Base-by-base conservation (phyloP, 495 filamentous ascomycete genomes). In the Jackrogersella minutella region DNA sequence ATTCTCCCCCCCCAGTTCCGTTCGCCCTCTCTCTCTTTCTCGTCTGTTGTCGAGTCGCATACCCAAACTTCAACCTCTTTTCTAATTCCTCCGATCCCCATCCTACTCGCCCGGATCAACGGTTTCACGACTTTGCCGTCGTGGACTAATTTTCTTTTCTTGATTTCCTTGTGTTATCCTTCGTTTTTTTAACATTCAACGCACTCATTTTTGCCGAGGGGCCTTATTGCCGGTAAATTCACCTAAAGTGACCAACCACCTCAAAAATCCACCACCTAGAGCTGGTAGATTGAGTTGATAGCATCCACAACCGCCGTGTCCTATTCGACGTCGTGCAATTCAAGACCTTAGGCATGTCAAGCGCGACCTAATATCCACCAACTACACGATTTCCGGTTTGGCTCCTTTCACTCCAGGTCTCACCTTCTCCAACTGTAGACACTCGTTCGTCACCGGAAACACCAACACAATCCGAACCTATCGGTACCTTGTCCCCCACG, bases 341-440 rank as follows among this genome's bases (percentile, higher is more conserved):
- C n/a, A 11, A 33, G n/a, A 52, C 31, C 58, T 36, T 19, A 26
- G 51, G 67, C 63, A 59, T 62, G 62, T 70, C 52, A 70, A 70
- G 62, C 57, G 33, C 63, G 54, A 63, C 58, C 47, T 62, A 31
- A 57, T 34, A 60, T 55, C 7, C 56, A 34, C 58, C 43, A 26
- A 51, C 56, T 52, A 58, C 36, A 46, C 51, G 30, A 40, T 62
- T 65, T 58, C 54, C 46, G 56, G 66, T 13, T 64, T 43, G 66
- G 61, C 17, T 58, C 43, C 50, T 50, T 58, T 54, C 40, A 36
- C 21, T 58, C 58, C 33, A 54, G 44, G 59, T 66, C 63, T 64
- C 63, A 37, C 72, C 63, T 72, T 72, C 72, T 68, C 62, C 70
- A 74, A 71, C 70, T 70, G 33, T 52, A 71, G 50, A 74, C 72